phyloP scores from a whole-genome alignment of 176 grass and related monocot genomes.

The Echinochloa phyllopogon region DNA sequence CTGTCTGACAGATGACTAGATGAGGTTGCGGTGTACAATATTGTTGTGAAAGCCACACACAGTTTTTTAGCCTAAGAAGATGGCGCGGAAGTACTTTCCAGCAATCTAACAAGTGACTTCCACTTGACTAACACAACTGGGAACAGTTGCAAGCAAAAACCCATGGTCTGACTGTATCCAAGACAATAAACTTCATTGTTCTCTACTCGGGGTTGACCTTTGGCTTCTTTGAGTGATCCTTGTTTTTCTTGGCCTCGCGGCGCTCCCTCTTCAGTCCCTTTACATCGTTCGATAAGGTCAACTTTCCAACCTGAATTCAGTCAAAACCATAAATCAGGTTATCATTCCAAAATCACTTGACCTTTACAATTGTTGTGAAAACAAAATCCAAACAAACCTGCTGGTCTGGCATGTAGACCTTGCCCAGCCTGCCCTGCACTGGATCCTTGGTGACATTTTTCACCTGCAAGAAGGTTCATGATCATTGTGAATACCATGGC shows the following conservation, averaged over 20 bases:
- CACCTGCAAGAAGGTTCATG: constrained; percentile 51
- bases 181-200: background rate
- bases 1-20: background rate
- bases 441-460: constrained; percentile 79
- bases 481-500: background rate
- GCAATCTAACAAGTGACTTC: constrained; percentile 22
- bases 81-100: constrained; percentile 38
- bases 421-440: constrained; percentile 65
- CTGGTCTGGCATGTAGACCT: constrained; percentile 85
- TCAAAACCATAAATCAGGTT: constrained; percentile 16
- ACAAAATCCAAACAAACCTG: constrained; percentile 46
- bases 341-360: constrained; percentile 1
- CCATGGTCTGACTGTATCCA: background rate
- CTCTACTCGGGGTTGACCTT: constrained; percentile 63
- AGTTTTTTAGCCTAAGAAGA: constrained; percentile 7
- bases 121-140: background rate
- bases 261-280: constrained; percentile 91
- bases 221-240: constrained; percentile 76
- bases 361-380: background rate
- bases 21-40: background rate
- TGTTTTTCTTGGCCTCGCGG: constrained; percentile 79
- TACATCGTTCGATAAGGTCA: constrained; percentile 56
- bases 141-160: background rate
- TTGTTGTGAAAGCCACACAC: background rate
- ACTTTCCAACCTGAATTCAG: constrained; percentile 57